Percentiles rank a stretch among this genome's conserved stretches.
Conservation (phyloP, 768 basidiomycete genomes). For the Amanita jacksonii region DNA sequence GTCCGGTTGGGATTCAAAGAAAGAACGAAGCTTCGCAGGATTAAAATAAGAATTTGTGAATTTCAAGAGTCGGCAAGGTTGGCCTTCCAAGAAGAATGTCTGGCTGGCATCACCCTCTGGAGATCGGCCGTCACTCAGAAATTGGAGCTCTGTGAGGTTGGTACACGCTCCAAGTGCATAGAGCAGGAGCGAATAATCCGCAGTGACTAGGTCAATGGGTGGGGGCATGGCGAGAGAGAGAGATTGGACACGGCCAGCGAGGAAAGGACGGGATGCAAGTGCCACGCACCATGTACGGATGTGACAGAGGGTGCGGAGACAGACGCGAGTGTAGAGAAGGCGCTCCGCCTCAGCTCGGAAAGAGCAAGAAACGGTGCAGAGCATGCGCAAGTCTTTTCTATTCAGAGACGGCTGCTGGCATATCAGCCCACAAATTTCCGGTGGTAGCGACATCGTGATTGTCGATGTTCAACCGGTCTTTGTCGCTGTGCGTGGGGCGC, state of each 20-base stretch:
- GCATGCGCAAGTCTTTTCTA: conserved; percentile 11
- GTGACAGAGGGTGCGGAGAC: conserved; percentile 9
- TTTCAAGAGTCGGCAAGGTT: conserved; percentile 14
- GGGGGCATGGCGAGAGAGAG: conserved; percentile 15
- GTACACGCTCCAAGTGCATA: conserved; percentile 11
- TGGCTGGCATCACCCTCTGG: conserved; percentile 11
- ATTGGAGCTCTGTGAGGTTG: conserved; percentile 13
- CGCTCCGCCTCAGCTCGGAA: conserved; percentile 19
- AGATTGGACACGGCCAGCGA: conserved; percentile 10
- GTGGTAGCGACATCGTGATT: conserved; percentile 9
- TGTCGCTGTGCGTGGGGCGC: neutral
- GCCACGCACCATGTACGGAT: conserved; percentile 16
- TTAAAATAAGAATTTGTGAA: conserved; percentile 18
- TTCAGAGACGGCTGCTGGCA: conserved; percentile 11
- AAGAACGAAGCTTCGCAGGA: conserved; percentile 9
- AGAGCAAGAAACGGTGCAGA: conserved; percentile 14
- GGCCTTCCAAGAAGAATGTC: conserved; percentile 15
- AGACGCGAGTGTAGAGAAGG: conserved; percentile 14
- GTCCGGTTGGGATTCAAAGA: conserved; percentile 11
- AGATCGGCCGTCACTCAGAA: conserved; percentile 9
- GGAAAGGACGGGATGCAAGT: conserved; percentile 13
- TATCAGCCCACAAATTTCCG: conserved; percentile 17
- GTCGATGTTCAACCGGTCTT: neutral
- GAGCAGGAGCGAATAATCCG: conserved; percentile 14
- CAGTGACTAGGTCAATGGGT: conserved; percentile 11